Conservation (phyloP, 2,329 filamentous ascomycete species). For the Aaosphaeria pasadenensis region DNA sequence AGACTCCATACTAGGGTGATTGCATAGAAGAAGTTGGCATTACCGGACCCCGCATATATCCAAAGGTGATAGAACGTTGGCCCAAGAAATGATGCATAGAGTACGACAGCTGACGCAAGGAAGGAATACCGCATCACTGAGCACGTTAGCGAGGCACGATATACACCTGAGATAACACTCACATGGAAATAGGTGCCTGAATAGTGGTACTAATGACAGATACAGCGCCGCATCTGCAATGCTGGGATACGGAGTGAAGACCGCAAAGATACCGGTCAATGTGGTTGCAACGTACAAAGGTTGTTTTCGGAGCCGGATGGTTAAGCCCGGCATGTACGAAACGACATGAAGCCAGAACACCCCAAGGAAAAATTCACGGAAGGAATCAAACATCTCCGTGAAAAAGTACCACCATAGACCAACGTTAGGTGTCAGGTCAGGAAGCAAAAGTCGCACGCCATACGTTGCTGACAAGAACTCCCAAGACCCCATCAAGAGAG, state of each 20-base stretch:
- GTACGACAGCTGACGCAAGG: slow-evolving; percentile 73
- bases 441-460: slow-evolving; percentile 84
- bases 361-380: slow-evolving; percentile 92
- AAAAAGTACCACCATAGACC: slow-evolving; percentile 99
- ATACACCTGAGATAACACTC: slow-evolving; percentile 32
- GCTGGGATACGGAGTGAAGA: slow-evolving; percentile 97
- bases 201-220: slow-evolving; percentile 77
- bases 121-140: slow-evolving; percentile 90
- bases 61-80: slow-evolving; percentile 96
- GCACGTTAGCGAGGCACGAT: slow-evolving; percentile 6
- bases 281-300: slow-evolving; percentile 81
- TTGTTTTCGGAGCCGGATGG: slow-evolving; percentile 77
- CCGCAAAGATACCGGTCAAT: slow-evolving; percentile 84
- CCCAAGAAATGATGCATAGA: slow-evolving; percentile 86
- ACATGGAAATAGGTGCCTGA: slow-evolving; percentile 86
- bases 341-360: slow-evolving; percentile 97
- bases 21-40: slow-evolving; percentile 99
- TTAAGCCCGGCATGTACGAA: slow-evolving; percentile 83
- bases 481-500: slow-evolving; percentile 74
- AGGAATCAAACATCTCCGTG: slow-evolving; percentile 98
- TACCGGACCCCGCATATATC: slow-evolving; percentile 97
- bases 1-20: slow-evolving; percentile 98
- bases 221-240: slow-evolving; percentile 88
- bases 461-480: slow-evolving; percentile 88
- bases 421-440: slow-evolving; percentile 90